phyloP scores from a whole-genome alignment of 2,329 filamentous ascomycete species.

The Sclerotinia subarctica region DNA sequence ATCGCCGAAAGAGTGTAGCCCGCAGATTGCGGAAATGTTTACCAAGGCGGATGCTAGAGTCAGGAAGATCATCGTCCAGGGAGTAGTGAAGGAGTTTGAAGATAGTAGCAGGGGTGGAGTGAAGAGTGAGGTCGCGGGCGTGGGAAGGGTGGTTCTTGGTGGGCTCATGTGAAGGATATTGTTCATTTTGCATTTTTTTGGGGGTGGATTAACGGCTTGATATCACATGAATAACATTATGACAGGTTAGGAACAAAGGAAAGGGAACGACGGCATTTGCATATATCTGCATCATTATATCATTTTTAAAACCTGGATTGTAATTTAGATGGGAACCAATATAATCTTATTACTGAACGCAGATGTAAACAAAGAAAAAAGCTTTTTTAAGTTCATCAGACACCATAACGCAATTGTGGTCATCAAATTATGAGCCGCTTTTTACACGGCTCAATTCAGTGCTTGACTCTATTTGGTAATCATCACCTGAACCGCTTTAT shows the following conservation, averaged over 20 bases:
- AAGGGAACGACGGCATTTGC: conserved; percentile 2
- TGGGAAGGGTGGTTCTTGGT: conserved; percentile 85
- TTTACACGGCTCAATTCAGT: conserved; percentile 63
- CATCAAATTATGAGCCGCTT: conserved; percentile 43
- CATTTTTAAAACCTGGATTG: neutral
- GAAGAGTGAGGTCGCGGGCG: conserved; percentile 76
- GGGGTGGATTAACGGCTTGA: conserved; percentile 15
- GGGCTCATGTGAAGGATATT: conserved; percentile 62
- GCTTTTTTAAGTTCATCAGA: conserved; percentile 43
- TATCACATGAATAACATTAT: conserved; percentile 11
- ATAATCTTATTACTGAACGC: neutral
- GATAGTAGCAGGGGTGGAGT: conserved; percentile 74
- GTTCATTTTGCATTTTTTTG: conserved; percentile 20
- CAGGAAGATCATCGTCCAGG: conserved; percentile 83
- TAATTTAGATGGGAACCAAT: neutral
- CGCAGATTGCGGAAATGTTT: conserved; percentile 76
- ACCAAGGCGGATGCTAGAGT: conserved; percentile 83
- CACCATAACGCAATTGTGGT: conserved; percentile 49
- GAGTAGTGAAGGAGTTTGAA: conserved; percentile 89
- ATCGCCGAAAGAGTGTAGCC: conserved; percentile 69
- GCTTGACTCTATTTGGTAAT: conserved; percentile 99
- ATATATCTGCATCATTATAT: conserved; percentile 4
- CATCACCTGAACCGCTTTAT: conserved; percentile 67
- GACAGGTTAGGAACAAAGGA: conserved; percentile 6
- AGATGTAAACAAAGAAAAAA: neutral